A percentile compares a stretch with the other conserved stretches of the same genome.
phyloP scores from a whole-genome alignment of 23 red algal species.

The Gracilaria vermiculophylla region DNA sequence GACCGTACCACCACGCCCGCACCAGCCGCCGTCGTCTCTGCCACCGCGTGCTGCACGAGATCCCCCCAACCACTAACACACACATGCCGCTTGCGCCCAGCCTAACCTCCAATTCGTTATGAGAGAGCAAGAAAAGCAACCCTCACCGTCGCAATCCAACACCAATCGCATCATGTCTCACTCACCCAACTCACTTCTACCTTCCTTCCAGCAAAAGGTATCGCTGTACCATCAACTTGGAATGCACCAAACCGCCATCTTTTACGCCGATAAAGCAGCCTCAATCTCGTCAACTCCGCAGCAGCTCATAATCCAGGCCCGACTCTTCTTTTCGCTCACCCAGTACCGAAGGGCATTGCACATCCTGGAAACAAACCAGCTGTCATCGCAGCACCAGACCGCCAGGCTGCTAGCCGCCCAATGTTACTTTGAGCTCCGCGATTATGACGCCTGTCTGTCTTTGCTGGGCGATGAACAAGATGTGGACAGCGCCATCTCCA shows the following conservation, averaged over 20 bases:
- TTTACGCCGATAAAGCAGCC: slow-evolving; percentile 12
- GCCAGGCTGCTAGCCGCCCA: slow-evolving; percentile 42
- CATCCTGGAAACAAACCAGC: background rate
- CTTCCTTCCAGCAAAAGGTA: slow-evolving; percentile 4
- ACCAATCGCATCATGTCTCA: background rate
- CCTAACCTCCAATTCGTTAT: background rate
- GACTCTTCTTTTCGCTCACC: background rate
- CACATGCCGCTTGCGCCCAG: too few relatives aligned
- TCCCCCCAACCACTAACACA: too few relatives aligned
- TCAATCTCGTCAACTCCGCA: slow-evolving; percentile 4
- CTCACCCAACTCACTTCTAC: background rate
- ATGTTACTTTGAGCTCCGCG: slow-evolving; percentile 14
- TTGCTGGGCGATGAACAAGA: slow-evolving; percentile 41
- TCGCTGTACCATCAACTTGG: slow-evolving; percentile 8
- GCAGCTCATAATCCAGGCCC: background rate
- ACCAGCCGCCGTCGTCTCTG: too few relatives aligned
- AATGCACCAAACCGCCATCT: background rate
- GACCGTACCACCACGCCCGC: too few relatives aligned
- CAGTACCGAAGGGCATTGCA: background rate
- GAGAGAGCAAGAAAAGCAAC: background rate
- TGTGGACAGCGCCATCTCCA: background rate
- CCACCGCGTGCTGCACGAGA: too few relatives aligned
- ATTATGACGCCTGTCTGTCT: slow-evolving; percentile 35
- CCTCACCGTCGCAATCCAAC: background rate
- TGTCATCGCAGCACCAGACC: background rate